These are phyloP conservation scores for Lachnellula suecica DNA, from an alignment of 2,329 filamentous ascomycete genomes.

Conservation along the genomic window DNA sequence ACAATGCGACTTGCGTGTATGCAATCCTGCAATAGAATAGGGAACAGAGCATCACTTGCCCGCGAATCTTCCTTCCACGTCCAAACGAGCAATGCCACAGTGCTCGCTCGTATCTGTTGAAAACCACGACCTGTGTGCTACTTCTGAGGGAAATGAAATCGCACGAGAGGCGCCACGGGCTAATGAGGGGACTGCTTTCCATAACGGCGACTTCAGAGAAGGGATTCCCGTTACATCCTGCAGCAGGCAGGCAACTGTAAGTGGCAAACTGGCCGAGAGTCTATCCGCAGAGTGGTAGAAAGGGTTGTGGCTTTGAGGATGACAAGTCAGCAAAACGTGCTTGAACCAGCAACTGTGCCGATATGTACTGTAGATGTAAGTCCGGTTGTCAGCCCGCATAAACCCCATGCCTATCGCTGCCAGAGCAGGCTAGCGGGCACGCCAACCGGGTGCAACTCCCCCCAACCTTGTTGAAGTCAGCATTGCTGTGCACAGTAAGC, in stretches of 20 bases:
- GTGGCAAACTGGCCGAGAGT: conserved; percentile 5
- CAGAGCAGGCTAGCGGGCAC: background rate
- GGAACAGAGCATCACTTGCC: background rate
- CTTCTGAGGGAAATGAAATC: background rate
- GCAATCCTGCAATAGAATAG: too few relatives aligned
- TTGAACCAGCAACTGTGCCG: background rate
- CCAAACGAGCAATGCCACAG: background rate
- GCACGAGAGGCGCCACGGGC: too few relatives aligned
- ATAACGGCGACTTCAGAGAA: background rate
- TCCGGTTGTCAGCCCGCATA: conserved; percentile 9
- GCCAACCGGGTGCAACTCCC: too few relatives aligned
- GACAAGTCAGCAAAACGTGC: conserved; percentile 2
- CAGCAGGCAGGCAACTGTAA: background rate
- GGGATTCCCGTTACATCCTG: background rate
- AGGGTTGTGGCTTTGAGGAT: background rate
- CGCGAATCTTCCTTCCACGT: background rate
- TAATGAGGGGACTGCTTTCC: background rate
- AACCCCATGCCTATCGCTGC: background rate
- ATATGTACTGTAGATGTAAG: conserved; percentile 4
- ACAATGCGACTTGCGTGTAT: too few relatives aligned
- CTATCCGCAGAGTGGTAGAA: background rate
- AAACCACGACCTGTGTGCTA: too few relatives aligned
- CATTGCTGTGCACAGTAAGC: conserved; percentile 15
- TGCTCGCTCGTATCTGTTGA: background rate
- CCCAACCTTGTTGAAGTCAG: background rate